Conservation (phyloP, 495 filamentous ascomycete genomes). For the Durotheca rogersii region DNA sequence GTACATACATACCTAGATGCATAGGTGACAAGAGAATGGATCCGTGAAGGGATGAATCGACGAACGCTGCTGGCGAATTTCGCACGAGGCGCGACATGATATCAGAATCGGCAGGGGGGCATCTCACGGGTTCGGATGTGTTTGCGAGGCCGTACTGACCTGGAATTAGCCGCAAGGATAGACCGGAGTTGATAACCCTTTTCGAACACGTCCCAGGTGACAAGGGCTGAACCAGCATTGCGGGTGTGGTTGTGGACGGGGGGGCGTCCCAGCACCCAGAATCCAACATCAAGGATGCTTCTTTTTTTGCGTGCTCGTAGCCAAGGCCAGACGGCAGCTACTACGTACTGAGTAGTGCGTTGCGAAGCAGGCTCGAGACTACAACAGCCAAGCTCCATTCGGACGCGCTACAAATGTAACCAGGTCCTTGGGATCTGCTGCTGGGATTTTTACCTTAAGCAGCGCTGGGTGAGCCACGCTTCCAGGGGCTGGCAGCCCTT, state of each 20-base stretch:
- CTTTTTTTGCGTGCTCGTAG: constrained; percentile 5
- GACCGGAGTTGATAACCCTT: constrained; percentile 15
- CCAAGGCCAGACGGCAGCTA: constrained; percentile 5
- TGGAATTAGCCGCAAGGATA: constrained; percentile 15
- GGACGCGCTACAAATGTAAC: constrained; percentile 17
- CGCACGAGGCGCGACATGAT: constrained; percentile 7
- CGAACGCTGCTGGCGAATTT: constrained; percentile 4
- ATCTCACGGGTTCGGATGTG: constrained; percentile 21
- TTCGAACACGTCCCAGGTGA: not conserved
- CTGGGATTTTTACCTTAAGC: constrained; percentile 18
- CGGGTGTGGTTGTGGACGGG: constrained; percentile 4
- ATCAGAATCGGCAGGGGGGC: constrained; percentile 14
- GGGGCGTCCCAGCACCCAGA: not conserved
- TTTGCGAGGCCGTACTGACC: constrained; percentile 25
- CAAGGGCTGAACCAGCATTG: constrained; percentile 14
- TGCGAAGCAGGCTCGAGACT: constrained; percentile 7
- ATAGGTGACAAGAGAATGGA: not conserved
- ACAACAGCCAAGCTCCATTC: constrained; percentile 16
- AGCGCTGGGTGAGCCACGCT: constrained; percentile 3
- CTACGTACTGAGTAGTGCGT: not conserved
- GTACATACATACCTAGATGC: too few species aligned
- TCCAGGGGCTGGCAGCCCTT: not conserved
- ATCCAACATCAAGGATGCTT: constrained; percentile 1
- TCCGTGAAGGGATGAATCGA: not conserved
- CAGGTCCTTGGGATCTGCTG: constrained; percentile 27